Evolutionary conservation across 345 rosid species (phyloP), one percentile per base, ranked within the genome.

Genomic region (Combretum micranthum): DNA sequence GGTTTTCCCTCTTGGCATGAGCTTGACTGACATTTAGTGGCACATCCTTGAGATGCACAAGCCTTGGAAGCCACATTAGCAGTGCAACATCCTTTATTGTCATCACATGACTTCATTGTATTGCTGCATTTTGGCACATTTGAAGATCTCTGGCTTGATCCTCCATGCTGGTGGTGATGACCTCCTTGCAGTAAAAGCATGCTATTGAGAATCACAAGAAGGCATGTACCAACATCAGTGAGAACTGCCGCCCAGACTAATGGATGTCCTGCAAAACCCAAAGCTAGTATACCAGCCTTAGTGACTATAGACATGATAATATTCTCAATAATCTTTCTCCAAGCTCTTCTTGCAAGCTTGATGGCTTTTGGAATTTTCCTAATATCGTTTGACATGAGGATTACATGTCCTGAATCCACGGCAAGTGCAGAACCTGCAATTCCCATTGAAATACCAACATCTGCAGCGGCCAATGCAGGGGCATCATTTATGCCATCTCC

Each of bases 401-500:
- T 78, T 12, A 89, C 63, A 11, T 93, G 67, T 6, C 92, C 96
- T 0, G 97, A 89, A 67, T 93, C 88, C 15, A 80, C 87, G 26
- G 96, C 95, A 14, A 87, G 92, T 1, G 99, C 90, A 0, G 99
- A 93, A 52, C 97, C 94, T 0, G 97, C 89, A 45, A 93, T 53
- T 1, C 99, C 97, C 99, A 85, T 93, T 0, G 99, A 89, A 17
- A 93, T 85, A 8, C 99, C 99, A 20, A 89, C 81, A 57, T 89
- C 87, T 0, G 97, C 90, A 15, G 81, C 76, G n/a, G 96, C 97
- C 59, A 93, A 75, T 23, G 99, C 96, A 4, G 96, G 99, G 12
- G 99, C 95, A 62, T 93, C 99, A 16, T 93, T 93, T 12, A 93
- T 20, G 1, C 96, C 99, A 61, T 93, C 97, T 54, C 97, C 99